A percentile compares a stretch with the other conserved stretches of the same genome.
Evolutionary conservation across 352 stramenopile species (phyloP).

Genomic region (Phytophthora litchii): DNA sequence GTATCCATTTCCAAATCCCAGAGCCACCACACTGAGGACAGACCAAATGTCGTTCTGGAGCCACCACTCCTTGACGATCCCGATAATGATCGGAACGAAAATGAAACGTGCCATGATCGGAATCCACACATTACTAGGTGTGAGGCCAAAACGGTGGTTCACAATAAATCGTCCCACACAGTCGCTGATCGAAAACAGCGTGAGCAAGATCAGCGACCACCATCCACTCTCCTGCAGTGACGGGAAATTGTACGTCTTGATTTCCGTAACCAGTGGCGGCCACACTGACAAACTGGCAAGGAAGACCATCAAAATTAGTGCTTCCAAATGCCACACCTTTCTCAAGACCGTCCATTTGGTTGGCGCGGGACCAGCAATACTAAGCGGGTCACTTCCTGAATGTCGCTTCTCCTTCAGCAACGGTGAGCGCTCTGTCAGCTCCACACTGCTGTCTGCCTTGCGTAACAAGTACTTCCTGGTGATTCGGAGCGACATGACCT

Average conservation of each 20-base stretch:
- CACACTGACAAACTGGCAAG: conserved; percentile 75
- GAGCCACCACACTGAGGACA: conserved; percentile 63
- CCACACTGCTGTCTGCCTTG: conserved; percentile 44
- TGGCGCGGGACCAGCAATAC: conserved; percentile 20
- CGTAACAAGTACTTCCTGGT: conserved; percentile 56
- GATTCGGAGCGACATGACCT: conserved; percentile 58
- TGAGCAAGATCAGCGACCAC: conserved; percentile 86
- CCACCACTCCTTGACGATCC: conserved; percentile 70
- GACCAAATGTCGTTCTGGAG: conserved; percentile 80
- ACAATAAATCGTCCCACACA: conserved; percentile 77
- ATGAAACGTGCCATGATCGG: conserved; percentile 59
- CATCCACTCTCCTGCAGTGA: conserved; percentile 69
- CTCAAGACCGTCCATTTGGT: conserved; percentile 73
- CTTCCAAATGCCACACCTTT: conserved; percentile 70
- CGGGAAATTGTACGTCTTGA: conserved; percentile 82
- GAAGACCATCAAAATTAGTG: conserved; percentile 77
- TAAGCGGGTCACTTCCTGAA: conserved; percentile 30
- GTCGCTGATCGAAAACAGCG: conserved; percentile 76
- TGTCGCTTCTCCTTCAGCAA: conserved; percentile 39
- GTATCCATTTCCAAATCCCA: conserved; percentile 86
- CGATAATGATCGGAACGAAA: conserved; percentile 73
- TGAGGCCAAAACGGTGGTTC: conserved; percentile 67
- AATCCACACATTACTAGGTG: conserved; percentile 68
- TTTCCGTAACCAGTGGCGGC: conserved; percentile 83
- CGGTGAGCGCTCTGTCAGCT: conserved; percentile 61